These are phyloP conservation scores for Spathaspora girioi DNA, from an alignment of 805 yeast genomes.

Conservation along the genomic window DNA sequence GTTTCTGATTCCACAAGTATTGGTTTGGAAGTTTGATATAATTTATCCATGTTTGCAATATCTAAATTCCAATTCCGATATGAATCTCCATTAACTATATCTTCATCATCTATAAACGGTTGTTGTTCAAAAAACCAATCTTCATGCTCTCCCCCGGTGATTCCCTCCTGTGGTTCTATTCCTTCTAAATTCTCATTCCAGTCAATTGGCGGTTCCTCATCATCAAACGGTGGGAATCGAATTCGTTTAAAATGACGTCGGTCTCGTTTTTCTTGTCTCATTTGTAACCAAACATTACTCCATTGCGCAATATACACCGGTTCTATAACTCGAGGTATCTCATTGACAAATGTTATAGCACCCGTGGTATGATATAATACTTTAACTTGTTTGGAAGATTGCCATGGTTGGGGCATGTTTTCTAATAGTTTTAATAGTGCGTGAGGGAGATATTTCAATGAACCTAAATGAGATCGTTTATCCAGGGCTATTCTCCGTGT, in stretches of 20 bases:
- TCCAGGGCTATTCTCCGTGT: constrained; percentile 69
- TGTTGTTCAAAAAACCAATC: constrained; percentile 77
- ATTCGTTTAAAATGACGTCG: constrained; percentile 85
- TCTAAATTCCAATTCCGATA: constrained; percentile 70
- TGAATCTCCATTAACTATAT: constrained; percentile 69
- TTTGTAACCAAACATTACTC: constrained; percentile 89
- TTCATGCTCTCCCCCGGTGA: constrained; percentile 67
- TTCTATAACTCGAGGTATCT: constrained; percentile 85
- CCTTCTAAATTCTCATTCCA: constrained; percentile 79
- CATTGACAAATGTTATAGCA: constrained; percentile 93
- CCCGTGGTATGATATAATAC: constrained; percentile 90
- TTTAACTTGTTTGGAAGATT: constrained; percentile 73
- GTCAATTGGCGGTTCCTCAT: constrained; percentile 89
- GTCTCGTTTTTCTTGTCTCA: constrained; percentile 93
- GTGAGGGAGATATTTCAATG: constrained; percentile 93
- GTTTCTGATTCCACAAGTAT: constrained; percentile 62
- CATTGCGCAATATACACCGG: constrained; percentile 93
- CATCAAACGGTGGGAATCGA: constrained; percentile 95
- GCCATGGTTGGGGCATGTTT: constrained; percentile 99
- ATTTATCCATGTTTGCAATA: constrained; percentile 56
- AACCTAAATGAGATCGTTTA: constrained; percentile 83
- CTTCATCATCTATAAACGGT: constrained; percentile 60
- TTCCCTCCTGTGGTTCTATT: constrained; percentile 67
- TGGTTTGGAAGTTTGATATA: constrained; percentile 70
- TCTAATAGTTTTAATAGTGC: constrained; percentile 86